Base-by-base conservation (phyloP, 768 basidiomycete genomes). In the Termitomyces sp. region DNA sequence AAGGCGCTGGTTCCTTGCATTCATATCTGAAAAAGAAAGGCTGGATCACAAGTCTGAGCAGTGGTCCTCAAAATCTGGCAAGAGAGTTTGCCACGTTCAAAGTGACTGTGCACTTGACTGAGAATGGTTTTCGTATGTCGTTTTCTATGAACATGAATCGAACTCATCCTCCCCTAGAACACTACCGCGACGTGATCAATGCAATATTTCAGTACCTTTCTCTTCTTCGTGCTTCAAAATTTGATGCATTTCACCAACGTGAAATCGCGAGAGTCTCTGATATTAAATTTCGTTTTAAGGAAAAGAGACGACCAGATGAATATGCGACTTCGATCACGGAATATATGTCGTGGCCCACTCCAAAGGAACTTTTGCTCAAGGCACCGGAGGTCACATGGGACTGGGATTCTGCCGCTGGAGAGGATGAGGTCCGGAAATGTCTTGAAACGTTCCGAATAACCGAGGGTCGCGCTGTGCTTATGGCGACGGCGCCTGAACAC, bases 81-180 rank as follows among this genome's bases (percentile, higher is more conserved):
- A 81, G 91, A 61, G 92, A 94, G 0, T 93, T 98, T 68, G 89
- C 86, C 42, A 87, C 92, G 79, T 92, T 97, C 75, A 94, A 91
- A 69, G 70, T 90, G n/a, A 87, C 85, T 2, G 76, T 90, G 24
- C 74, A 89, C 65, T 72, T 99, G 61, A 97, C 97, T 0, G 78
- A 82, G 38, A 86, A 91, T 58, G 97, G 97, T 2, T 88, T 96
- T 57, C 79, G 93, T 95, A 67, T 66, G 90, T 78, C 32, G 1
- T 36, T 40, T 33, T 57, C 38, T 62, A 42, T 20, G 8, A 33
- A 9, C 42, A 43, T 55, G 26, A 49, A 36, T 16, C 30, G 35
- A 58, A 38, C 20, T 24, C 35, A 57, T 36, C n/a, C 26, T 10
- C 6, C 16, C 3, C 7, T 68, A 94, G 94, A 82, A 62, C 83